Evolutionary conservation across 169 alveolate species (phyloP).

Genomic region (Eimeria falciformis): DNA sequence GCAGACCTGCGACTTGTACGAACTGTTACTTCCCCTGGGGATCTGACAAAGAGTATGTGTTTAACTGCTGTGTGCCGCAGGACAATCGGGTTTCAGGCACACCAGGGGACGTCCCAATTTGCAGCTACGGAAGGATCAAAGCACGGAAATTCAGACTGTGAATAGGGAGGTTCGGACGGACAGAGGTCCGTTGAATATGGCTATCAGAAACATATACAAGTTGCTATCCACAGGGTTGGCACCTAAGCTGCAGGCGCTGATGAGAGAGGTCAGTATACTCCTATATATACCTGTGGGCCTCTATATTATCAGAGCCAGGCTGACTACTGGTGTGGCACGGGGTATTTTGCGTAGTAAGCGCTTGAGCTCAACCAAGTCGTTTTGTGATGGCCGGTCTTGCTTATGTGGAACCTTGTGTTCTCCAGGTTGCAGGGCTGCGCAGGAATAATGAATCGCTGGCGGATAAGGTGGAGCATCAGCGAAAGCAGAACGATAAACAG

Average conservation of each 20-base stretch:
- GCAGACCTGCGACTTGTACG: neutral
- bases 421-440: constrained; percentile 43
- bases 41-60: no score
- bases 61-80: neutral
- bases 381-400: neutral
- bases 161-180: neutral
- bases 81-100: neutral
- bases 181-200: neutral
- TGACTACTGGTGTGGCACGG: neutral
- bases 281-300: no score
- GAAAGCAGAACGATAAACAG: constrained; percentile 28
- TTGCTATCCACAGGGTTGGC: constrained; percentile 39
- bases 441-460: constrained; percentile 27
- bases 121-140: neutral
- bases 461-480: constrained; percentile 35
- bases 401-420: neutral
- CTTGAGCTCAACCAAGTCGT: neutral
- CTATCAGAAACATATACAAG: constrained; percentile 15
- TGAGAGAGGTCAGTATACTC: constrained; percentile 38
- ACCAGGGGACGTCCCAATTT: constrained; percentile 4
- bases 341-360: neutral
- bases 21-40: neutral
- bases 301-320: neutral
- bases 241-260: constrained; percentile 18
- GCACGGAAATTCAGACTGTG: neutral